These are phyloP conservation scores for Ophiocordyceps camponoti-saundersi DNA, from an alignment of 2,329 filamentous ascomycete species.

Conservation along the genomic window DNA sequence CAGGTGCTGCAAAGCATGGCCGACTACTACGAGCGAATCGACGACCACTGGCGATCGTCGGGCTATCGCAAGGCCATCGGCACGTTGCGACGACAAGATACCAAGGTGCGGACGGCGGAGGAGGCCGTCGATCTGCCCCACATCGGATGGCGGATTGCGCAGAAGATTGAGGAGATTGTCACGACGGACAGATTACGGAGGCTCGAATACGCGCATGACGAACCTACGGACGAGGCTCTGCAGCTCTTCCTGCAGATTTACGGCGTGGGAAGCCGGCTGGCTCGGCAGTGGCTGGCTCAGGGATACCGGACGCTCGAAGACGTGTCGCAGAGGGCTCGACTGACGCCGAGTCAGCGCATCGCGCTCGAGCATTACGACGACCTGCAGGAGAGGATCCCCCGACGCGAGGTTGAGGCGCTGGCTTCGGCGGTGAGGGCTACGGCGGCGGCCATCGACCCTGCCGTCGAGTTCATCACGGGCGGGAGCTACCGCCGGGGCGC, in stretches of 20 bases:
- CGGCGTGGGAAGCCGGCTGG: constrained; percentile 54
- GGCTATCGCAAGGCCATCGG: constrained; percentile 65
- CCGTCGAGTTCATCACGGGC: constrained; percentile 55
- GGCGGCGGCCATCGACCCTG: constrained; percentile 41
- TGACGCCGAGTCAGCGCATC: constrained; percentile 54
- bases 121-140: constrained; percentile 51
- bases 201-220: constrained; percentile 51
- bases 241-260: constrained; percentile 64
- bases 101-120: constrained; percentile 47
- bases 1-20: constrained; percentile 63
- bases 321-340: constrained; percentile 38
- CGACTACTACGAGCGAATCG: constrained; percentile 56
- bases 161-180: constrained; percentile 82
- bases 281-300: constrained; percentile 57
- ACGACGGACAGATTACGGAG: constrained; percentile 53
- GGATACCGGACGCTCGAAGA: constrained; percentile 64
- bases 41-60: constrained; percentile 59
- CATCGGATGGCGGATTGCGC: constrained; percentile 57
- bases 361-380: constrained; percentile 70
- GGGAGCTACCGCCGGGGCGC: constrained; percentile 78
- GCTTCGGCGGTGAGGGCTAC: constrained; percentile 44
- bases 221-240: constrained; percentile 48
- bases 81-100: constrained; percentile 49
- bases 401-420: constrained; percentile 56
- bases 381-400: constrained; percentile 62